Evolutionary conservation across 495 filamentous ascomycete species (phyloP).

Genomic region (Parathielavia appendiculata): DNA sequence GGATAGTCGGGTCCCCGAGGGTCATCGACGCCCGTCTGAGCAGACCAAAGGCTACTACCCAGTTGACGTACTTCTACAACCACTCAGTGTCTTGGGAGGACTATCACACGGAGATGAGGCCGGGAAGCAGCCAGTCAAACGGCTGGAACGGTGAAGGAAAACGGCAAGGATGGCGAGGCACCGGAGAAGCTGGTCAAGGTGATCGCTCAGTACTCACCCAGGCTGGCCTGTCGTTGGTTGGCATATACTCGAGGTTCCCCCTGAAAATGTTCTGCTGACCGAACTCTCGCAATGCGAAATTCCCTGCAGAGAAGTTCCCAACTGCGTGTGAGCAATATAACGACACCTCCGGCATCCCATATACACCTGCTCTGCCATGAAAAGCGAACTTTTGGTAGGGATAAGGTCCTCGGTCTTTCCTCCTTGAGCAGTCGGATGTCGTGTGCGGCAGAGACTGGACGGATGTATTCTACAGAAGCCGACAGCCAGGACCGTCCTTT

Average conservation of each 20-base stretch:
- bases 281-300: too few species aligned
- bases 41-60: slow-evolving; percentile 1
- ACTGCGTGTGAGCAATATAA: not conserved
- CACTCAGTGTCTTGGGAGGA: too few species aligned
- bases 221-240: not conserved
- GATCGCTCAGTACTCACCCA: not conserved
- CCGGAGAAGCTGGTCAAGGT: not conserved
- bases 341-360: not conserved
- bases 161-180: not conserved
- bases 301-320: too few species aligned
- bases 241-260: not conserved
- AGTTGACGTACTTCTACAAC: not conserved
- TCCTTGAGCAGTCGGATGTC: too few species aligned
- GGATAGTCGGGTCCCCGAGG: not conserved
- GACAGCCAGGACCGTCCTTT: not conserved
- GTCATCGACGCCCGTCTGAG: not conserved
- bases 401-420: too few species aligned
- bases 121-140: not conserved
- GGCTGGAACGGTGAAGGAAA: not conserved
- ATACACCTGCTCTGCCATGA: not conserved
- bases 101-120: not conserved
- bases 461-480: too few species aligned
- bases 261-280: not conserved
- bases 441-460: too few species aligned
- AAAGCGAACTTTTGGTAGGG: too few species aligned